Conservation (phyloP, 2,329 filamentous ascomycete genomes). For the Pseudogymnoascus sp. region DNA sequence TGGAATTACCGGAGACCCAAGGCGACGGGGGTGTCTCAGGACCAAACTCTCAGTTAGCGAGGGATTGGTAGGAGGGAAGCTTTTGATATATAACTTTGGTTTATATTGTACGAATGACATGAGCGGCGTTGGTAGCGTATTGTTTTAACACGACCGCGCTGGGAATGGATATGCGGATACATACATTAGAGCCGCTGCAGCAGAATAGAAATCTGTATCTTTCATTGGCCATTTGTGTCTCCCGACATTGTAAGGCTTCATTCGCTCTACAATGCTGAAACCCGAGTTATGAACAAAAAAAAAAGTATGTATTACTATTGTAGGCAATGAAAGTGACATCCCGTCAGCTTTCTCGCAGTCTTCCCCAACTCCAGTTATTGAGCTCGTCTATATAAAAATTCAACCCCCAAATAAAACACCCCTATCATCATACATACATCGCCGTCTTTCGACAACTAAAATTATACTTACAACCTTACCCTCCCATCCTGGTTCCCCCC, state of each 20-base stretch:
- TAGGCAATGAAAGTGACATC: constrained; percentile 1
- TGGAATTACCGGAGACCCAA: not conserved
- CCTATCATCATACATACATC: not conserved
- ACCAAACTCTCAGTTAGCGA: not conserved
- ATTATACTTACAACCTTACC: constrained; percentile 24
- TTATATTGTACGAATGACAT: constrained; percentile 7
- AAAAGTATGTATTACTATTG: constrained; percentile 1
- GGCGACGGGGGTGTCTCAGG: not conserved
- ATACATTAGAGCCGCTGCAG: not conserved
- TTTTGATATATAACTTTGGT: not conserved
- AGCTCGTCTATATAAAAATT: not conserved
- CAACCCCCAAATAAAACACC: not conserved
- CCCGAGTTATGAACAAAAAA: not conserved
- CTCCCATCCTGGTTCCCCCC: constrained; percentile 35
- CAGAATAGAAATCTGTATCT: not conserved
- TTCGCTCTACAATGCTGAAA: no score
- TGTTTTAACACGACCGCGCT: not conserved
- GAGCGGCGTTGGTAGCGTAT: constrained; percentile 2
- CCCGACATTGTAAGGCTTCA: not conserved
- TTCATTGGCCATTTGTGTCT: not conserved
- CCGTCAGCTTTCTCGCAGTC: not conserved
- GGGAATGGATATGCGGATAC: not conserved
- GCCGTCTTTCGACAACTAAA: not conserved
- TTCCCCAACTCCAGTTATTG: not conserved
- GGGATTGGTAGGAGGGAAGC: not conserved